Conservation (phyloP, 2,329 filamentous ascomycete genomes). For the Exophiala dermatitidis region DNA sequence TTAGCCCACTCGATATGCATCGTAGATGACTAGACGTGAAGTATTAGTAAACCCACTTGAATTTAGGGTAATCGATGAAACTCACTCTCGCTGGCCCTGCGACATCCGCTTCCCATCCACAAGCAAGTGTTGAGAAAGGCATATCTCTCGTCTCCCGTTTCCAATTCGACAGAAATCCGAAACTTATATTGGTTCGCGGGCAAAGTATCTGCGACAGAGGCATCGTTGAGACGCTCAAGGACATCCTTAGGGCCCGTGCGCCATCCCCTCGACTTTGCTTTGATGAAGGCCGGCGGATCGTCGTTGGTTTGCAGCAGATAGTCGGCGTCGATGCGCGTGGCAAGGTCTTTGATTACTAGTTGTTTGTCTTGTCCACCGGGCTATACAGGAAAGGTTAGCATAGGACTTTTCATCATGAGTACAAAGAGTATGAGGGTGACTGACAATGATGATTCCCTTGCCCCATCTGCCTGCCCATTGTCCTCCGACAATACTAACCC, state of each 20-base stretch:
- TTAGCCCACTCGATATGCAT: conserved; percentile 25
- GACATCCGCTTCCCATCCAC: conserved; percentile 46
- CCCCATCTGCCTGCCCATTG: conserved; percentile 49
- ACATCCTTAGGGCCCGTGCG: conserved; percentile 44
- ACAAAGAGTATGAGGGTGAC: conserved; percentile 10
- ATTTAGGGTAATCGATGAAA: not conserved
- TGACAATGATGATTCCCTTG: conserved; percentile 45
- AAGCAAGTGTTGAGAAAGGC: conserved; percentile 44
- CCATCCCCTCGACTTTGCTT: conserved; percentile 43
- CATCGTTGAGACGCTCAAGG: conserved; percentile 42
- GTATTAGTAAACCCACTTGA: not conserved
- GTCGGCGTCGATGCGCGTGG: conserved; percentile 39
- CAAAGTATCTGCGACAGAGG: conserved; percentile 39
- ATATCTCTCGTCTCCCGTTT: conserved; percentile 46
- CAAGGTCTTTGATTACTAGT: conserved; percentile 42
- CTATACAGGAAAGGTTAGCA: conserved; percentile 27
- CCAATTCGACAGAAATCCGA: conserved; percentile 42
- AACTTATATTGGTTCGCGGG: conserved; percentile 46
- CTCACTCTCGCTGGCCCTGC: conserved; percentile 41
- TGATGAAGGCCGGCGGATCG: conserved; percentile 45
- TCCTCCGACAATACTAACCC: conserved; percentile 46
- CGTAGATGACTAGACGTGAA: conserved; percentile 22
- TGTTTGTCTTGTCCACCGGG: conserved; percentile 47
- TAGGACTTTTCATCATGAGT: not conserved
- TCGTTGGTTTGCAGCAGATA: conserved; percentile 47